A percentile compares a stretch with the other conserved stretches of the same genome.
Conservation (phyloP, 2,329 filamentous ascomycete genomes). For the Trematosphaeria pertusa region DNA sequence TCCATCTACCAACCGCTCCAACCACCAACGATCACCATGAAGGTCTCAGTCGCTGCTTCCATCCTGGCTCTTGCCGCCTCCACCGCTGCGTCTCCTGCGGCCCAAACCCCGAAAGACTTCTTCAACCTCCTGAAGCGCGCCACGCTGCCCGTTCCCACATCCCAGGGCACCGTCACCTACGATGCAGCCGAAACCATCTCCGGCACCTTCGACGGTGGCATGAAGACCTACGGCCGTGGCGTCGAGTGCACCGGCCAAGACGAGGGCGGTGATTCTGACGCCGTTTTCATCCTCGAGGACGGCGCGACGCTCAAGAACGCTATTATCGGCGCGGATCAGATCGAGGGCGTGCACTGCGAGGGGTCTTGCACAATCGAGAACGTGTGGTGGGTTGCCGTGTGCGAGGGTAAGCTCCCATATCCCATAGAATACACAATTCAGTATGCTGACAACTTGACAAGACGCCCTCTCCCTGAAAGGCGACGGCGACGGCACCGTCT, state of each 20-base stretch:
- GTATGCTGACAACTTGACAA: constrained; percentile 2
- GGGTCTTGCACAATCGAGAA: constrained; percentile 57
- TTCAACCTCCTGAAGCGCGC: constrained; percentile 40
- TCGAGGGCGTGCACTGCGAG: constrained; percentile 60
- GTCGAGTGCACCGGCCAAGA: constrained; percentile 47
- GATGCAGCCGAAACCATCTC: constrained; percentile 12
- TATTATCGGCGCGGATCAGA: constrained; percentile 59
- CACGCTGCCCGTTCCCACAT: constrained; percentile 36
- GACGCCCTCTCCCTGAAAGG: constrained; percentile 37
- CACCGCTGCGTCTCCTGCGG: constrained; percentile 37
- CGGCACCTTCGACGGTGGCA: constrained; percentile 31
- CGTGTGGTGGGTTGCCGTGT: constrained; percentile 54
- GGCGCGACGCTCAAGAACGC: constrained; percentile 59
- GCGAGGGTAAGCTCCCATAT: constrained; percentile 32
- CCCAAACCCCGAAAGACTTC: constrained; percentile 26
- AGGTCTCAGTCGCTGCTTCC: constrained; percentile 39
- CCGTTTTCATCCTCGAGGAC: constrained; percentile 58
- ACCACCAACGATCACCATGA: constrained; percentile 35
- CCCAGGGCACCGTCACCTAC: constrained; percentile 40
- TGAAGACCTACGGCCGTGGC: constrained; percentile 31
- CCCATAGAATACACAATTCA: neutral
- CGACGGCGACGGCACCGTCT: constrained; percentile 38
- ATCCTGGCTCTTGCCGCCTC: constrained; percentile 36
- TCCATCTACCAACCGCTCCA: constrained; percentile 33
- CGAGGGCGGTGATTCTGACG: constrained; percentile 52